Evolutionary conservation across 2,329 filamentous ascomycete species (phyloP).

Genomic region (Anthostomella pinea): DNA sequence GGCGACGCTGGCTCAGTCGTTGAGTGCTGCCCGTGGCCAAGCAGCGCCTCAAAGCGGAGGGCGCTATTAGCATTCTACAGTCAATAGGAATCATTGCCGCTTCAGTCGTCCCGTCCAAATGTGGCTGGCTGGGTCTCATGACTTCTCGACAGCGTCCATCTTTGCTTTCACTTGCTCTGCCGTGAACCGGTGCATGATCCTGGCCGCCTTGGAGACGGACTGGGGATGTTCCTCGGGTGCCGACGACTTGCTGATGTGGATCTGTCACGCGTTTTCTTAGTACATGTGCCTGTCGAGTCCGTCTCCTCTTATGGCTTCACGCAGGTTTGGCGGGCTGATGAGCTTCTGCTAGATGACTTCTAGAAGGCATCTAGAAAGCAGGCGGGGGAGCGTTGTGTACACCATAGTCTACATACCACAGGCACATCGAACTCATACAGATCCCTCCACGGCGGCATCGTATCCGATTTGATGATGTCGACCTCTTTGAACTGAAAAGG

Average conservation of each 20-base stretch:
- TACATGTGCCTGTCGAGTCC: too few species aligned
- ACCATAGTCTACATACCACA: conserved; percentile 54
- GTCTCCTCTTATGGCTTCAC: too few species aligned
- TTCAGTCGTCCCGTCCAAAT: not conserved
- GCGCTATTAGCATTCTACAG: conserved; percentile 37
- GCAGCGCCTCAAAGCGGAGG: conserved; percentile 35
- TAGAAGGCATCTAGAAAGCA: not conserved
- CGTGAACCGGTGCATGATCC: conserved; percentile 77
- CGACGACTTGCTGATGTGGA: conserved; percentile 59
- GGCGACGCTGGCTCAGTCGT: conserved; percentile 41
- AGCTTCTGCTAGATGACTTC: too few species aligned
- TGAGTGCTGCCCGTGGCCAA: conserved; percentile 46
- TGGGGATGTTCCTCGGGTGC: conserved; percentile 50
- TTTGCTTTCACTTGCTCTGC: conserved; percentile 62
- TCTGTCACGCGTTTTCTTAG: too few species aligned
- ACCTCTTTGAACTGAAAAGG: conserved; percentile 69
- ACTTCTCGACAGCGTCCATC: conserved; percentile 58
- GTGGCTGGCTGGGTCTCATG: conserved; percentile 7
- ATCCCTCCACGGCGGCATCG: conserved; percentile 61
- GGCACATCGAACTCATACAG: conserved; percentile 81
- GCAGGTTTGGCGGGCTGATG: too few species aligned
- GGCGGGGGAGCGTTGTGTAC: too few species aligned
- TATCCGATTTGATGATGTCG: conserved; percentile 63
- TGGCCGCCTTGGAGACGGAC: conserved; percentile 58
- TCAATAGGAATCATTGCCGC: conserved; percentile 2